Percentiles rank a stretch among this genome's conserved stretches.
phyloP scores from a whole-genome alignment of 2,329 filamentous ascomycete genomes.

The Penicillium sp. region DNA sequence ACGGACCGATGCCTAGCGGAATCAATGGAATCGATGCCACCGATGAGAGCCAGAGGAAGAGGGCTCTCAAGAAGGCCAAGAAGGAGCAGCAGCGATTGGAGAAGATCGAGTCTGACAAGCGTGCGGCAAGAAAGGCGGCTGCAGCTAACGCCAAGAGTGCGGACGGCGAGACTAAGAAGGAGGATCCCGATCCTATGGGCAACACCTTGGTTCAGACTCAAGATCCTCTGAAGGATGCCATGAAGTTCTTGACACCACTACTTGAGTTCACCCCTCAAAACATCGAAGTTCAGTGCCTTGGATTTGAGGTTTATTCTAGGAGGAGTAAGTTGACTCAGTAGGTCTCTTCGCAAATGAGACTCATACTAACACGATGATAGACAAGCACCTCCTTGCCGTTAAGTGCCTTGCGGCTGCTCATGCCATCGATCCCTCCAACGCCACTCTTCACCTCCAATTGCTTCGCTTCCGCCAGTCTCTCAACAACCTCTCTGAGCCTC shows the following conservation, averaged over 20 bases:
- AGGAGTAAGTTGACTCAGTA: conserved; percentile 60
- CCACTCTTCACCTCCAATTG: conserved; percentile 72
- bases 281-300: conserved; percentile 76
- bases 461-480: conserved; percentile 66
- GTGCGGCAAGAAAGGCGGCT: conserved; percentile 77
- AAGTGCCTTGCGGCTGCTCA: conserved; percentile 77
- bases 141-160: conserved; percentile 58
- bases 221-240: conserved; percentile 79
- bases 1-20: conserved; percentile 60
- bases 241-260: conserved; percentile 79
- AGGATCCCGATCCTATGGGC: conserved; percentile 85
- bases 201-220: conserved; percentile 75
- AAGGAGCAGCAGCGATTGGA: conserved; percentile 74
- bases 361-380: conserved; percentile 49
- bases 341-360: too few relatives aligned
- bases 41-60: conserved; percentile 70
- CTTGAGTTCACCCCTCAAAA: conserved; percentile 79
- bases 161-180: conserved; percentile 69
- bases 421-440: conserved; percentile 65
- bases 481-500: conserved; percentile 56
- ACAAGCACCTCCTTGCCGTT: conserved; percentile 82
- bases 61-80: conserved; percentile 84
- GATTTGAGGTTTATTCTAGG: conserved; percentile 86
- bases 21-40: conserved; percentile 50
- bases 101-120: conserved; percentile 77